These are phyloP conservation scores for Pezicula rhizophila DNA, from an alignment of 2,329 filamentous ascomycete genomes.

Conservation along the genomic window DNA sequence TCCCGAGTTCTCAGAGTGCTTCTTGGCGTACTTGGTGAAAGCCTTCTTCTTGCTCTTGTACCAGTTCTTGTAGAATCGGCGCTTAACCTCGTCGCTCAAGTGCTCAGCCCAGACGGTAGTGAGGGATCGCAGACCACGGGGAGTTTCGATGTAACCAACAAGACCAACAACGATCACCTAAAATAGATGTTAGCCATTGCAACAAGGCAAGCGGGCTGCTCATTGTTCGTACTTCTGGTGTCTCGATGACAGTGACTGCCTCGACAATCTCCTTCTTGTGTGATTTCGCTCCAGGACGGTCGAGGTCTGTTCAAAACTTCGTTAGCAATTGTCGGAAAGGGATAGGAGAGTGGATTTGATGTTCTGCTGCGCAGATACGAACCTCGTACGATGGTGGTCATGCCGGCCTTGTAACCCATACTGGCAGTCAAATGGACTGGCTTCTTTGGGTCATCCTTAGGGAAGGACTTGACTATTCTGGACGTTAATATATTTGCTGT, in stretches of 20 bases:
- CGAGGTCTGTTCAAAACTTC: slow-evolving; percentile 46
- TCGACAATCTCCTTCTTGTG: slow-evolving; percentile 99
- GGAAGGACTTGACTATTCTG: slow-evolving; percentile 55
- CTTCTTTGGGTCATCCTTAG: slow-evolving; percentile 99
- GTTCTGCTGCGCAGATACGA: neutral
- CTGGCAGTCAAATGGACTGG: slow-evolving; percentile 95
- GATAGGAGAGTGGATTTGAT: too few species aligned
- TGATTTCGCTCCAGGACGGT: slow-evolving; percentile 97
- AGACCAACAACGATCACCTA: slow-evolving; percentile 99
- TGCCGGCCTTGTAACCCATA: slow-evolving; percentile 99
- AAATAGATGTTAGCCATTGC: slow-evolving; percentile 63
- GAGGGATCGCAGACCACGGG: slow-evolving; percentile 97
- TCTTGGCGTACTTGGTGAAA: slow-evolving; percentile 99
- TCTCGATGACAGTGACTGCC: slow-evolving; percentile 83
- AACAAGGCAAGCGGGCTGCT: slow-evolving; percentile 70
- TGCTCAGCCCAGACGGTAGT: slow-evolving; percentile 99
- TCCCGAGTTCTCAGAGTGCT: slow-evolving; percentile 92
- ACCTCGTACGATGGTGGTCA: slow-evolving; percentile 99
- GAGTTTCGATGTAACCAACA: slow-evolving; percentile 99
- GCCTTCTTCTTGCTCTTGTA: slow-evolving; percentile 99
- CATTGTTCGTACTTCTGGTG: slow-evolving; percentile 89
- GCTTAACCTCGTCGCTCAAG: slow-evolving; percentile 96
- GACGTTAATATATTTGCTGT: too few species aligned
- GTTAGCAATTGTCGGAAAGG: neutral
- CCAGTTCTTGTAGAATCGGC: slow-evolving; percentile 99